These are phyloP conservation scores for Maudiozyma serrabonitensis DNA, from an alignment of 805 yeast genomes.

Conservation along the genomic window DNA sequence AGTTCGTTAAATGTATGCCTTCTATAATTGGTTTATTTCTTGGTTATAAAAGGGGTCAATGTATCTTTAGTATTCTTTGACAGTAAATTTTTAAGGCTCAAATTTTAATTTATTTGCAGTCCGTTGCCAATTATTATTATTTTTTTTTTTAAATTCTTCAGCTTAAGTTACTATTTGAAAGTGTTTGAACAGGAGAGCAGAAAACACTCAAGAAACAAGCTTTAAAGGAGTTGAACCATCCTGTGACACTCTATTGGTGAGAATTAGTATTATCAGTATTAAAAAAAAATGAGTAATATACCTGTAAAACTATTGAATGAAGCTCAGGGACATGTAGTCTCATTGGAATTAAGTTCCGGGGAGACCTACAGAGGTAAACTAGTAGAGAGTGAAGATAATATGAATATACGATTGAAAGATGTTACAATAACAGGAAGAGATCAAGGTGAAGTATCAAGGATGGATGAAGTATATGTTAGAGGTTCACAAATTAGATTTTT, in stretches of 20 bases:
- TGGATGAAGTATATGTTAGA: constrained; percentile 80
- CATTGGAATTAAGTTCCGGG: constrained; percentile 77
- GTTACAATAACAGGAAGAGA: constrained; percentile 70
- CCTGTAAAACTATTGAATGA: constrained; percentile 84
- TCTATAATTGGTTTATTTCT: too few species aligned
- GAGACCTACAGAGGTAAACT: constrained; percentile 83
- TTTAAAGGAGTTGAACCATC: too few species aligned
- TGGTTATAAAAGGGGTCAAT: too few species aligned
- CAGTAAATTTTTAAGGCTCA: too few species aligned
- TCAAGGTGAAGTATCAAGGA: constrained; percentile 55
- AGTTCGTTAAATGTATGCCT: too few species aligned
- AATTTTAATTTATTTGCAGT: too few species aligned
- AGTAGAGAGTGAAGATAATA: constrained; percentile 81
- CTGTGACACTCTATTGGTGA: background rate
- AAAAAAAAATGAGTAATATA: constrained; percentile 25
- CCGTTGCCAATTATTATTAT: too few species aligned
- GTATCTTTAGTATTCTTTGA: too few species aligned
- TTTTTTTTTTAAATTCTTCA: too few species aligned
- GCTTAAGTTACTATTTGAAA: too few species aligned
- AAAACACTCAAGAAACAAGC: too few species aligned
- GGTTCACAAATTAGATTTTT: constrained; percentile 85
- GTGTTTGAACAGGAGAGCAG: too few species aligned
- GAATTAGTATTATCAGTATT: background rate
- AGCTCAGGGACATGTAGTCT: constrained; percentile 79
- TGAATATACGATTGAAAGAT: constrained; percentile 82